Percentiles rank a stretch among this genome's conserved stretches.
These are phyloP conservation scores for Oxyria digyna DNA, from an alignment of 148 eudicot genomes.

Conservation along the genomic window DNA sequence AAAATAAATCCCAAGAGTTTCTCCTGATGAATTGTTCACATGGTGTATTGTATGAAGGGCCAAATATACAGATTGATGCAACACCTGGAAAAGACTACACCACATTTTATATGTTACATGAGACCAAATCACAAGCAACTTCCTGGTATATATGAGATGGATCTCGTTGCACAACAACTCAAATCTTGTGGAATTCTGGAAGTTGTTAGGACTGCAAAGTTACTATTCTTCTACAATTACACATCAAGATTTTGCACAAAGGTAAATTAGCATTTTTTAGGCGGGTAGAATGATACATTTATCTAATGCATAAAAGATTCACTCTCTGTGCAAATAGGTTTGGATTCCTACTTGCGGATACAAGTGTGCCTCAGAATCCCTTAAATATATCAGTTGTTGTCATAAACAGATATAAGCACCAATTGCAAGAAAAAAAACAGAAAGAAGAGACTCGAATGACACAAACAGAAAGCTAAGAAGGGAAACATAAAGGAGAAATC, in stretches of 20 bases:
- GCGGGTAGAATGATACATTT: background rate
- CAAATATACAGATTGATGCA: slow-evolving; percentile 8
- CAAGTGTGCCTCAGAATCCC: slow-evolving; percentile 47
- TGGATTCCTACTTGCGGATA: slow-evolving; percentile 58
- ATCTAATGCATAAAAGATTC: background rate
- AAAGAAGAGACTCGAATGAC: too few species aligned
- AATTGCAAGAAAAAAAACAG: too few species aligned
- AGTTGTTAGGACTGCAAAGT: slow-evolving; percentile 73
- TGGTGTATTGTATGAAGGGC: background rate
- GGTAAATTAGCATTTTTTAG: slow-evolving; percentile 29
- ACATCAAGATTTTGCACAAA: slow-evolving; percentile 79
- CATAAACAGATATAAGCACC: too few species aligned
- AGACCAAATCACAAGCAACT: slow-evolving; percentile 23
- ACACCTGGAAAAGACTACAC: slow-evolving; percentile 2
- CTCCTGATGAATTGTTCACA: background rate
- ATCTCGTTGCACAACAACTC: slow-evolving; percentile 73
- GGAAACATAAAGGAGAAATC: too few species aligned
- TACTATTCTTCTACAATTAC: slow-evolving; percentile 72
- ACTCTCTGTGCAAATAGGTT: slow-evolving; percentile 32
- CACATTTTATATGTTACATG: slow-evolving; percentile 4
- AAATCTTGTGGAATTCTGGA: slow-evolving; percentile 86
- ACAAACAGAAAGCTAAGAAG: too few species aligned
- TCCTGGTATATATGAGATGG: slow-evolving; percentile 62
- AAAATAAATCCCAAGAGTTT: too few species aligned
- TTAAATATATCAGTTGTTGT: slow-evolving; percentile 63